phyloP scores from a whole-genome alignment of 2,329 filamentous ascomycete species.

The Coniochaeta pulveracea region DNA sequence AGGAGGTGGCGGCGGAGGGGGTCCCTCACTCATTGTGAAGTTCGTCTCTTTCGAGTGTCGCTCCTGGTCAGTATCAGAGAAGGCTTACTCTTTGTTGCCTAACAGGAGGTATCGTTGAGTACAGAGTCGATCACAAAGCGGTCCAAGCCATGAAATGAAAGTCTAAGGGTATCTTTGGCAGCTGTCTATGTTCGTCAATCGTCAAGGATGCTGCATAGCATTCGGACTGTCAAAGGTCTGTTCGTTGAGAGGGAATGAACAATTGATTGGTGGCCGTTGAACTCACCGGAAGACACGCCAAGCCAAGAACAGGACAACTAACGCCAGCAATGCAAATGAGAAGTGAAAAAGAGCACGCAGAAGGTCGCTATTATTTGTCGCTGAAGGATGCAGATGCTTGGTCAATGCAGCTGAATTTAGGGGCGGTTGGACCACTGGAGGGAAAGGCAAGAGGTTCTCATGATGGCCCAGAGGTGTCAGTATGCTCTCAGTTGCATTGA shows the following conservation, averaged over 20 bases:
- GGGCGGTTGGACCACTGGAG: no score
- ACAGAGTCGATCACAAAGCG: no score
- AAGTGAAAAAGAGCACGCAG: not conserved
- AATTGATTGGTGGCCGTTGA: not conserved
- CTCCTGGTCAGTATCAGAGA: conserved; percentile 9
- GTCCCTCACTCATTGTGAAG: conserved; percentile 40
- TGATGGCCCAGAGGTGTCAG: no score
- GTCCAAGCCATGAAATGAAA: conserved; percentile 11
- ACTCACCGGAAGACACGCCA: conserved; percentile 4
- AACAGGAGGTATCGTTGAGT: no score
- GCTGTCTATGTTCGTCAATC: conserved; percentile 21
- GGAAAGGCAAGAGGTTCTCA: no score
- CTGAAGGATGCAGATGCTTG: not conserved
- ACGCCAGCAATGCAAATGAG: not conserved
- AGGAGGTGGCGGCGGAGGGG: conserved; percentile 76
- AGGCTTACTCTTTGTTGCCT: no score
- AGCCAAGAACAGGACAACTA: conserved; percentile 3
- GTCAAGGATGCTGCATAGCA: conserved; percentile 14
- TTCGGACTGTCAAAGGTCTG: no score
- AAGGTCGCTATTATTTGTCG: not conserved
- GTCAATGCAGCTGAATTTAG: no score
- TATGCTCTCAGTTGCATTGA: no score
- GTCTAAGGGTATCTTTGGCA: conserved; percentile 23
- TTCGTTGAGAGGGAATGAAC: not conserved
- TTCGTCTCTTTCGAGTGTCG: no score